These are phyloP conservation scores for Cyclaneusma minus DNA, from an alignment of 2,329 filamentous ascomycete genomes.

Conservation along the genomic window DNA sequence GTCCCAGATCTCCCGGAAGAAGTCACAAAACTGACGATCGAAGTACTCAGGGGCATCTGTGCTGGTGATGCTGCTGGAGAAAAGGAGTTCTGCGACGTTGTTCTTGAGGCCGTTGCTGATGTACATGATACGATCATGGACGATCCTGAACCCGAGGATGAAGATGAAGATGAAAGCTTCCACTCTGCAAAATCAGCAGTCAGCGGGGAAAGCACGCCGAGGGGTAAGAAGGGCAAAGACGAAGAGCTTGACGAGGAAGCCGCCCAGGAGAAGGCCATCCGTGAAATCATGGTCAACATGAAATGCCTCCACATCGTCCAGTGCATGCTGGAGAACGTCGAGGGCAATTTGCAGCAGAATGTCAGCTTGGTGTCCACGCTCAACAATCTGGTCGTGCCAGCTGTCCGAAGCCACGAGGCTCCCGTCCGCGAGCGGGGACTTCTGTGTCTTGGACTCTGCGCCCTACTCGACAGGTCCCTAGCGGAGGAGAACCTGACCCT, in stretches of 20 bases:
- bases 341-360: slow-evolving; percentile 76
- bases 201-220: slow-evolving; percentile 46
- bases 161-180: slow-evolving; percentile 68
- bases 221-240: slow-evolving; percentile 25
- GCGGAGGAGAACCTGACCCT: slow-evolving; percentile 84
- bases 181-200: slow-evolving; percentile 84
- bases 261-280: slow-evolving; percentile 59
- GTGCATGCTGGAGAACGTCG: slow-evolving; percentile 90
- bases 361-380: slow-evolving; percentile 92
- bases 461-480: slow-evolving; percentile 77
- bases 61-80: slow-evolving; percentile 59
- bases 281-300: slow-evolving; percentile 92
- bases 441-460: slow-evolving; percentile 78
- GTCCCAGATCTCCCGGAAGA: slow-evolving; percentile 83
- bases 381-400: slow-evolving; percentile 91
- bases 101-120: slow-evolving; percentile 88
- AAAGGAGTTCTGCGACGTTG: slow-evolving; percentile 68
- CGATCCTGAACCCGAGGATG: slow-evolving; percentile 37
- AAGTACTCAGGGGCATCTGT: slow-evolving; percentile 71
- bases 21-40: slow-evolving; percentile 73
- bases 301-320: slow-evolving; percentile 96
- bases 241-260: slow-evolving; percentile 44
- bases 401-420: slow-evolving; percentile 83
- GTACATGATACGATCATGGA: slow-evolving; percentile 88
- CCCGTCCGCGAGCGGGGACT: slow-evolving; percentile 84